Conservation (phyloP, 2,329 filamentous ascomycete species). For the Tolypocladium ophioglossoides region DNA sequence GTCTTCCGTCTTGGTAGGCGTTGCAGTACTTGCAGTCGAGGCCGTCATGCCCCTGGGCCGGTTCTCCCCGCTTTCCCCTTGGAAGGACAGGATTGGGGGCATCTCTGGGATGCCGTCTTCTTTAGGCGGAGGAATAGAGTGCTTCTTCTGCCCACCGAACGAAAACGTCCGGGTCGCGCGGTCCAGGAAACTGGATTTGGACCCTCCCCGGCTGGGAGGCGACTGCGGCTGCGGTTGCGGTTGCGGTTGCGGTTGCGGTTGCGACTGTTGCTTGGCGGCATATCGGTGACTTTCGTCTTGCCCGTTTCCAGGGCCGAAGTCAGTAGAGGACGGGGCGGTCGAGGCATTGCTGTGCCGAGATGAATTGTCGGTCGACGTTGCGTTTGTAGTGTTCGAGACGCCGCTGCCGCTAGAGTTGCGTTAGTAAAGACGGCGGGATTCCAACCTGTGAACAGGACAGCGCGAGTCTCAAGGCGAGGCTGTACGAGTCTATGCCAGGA, state of each 20-base stretch:
- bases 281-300: constrained; percentile 18
- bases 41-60: constrained; percentile 40
- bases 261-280: constrained; percentile 9
- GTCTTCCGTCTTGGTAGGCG: constrained; percentile 34
- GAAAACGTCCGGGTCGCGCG: constrained; percentile 49
- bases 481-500: not conserved
- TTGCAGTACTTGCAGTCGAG: constrained; percentile 43
- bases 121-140: constrained; percentile 17
- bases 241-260: constrained; percentile 17
- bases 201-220: constrained; percentile 26
- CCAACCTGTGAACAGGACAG: not conserved
- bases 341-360: constrained; percentile 52
- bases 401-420: constrained; percentile 42
- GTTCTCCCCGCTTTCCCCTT: constrained; percentile 19
- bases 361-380: constrained; percentile 47
- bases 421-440: constrained; percentile 17
- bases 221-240: constrained; percentile 27
- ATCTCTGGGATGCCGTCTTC: constrained; percentile 21
- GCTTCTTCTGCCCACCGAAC: constrained; percentile 46
- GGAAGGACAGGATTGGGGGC: constrained; percentile 26
- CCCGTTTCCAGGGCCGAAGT: constrained; percentile 14
- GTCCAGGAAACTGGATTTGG: constrained; percentile 44
- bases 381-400: constrained; percentile 51
- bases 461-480: not conserved
- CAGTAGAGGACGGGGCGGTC: constrained; percentile 49